These are phyloP conservation scores for Candolleomyces aberdarensis DNA, from an alignment of 768 basidiomycete species.

Conservation along the genomic window DNA sequence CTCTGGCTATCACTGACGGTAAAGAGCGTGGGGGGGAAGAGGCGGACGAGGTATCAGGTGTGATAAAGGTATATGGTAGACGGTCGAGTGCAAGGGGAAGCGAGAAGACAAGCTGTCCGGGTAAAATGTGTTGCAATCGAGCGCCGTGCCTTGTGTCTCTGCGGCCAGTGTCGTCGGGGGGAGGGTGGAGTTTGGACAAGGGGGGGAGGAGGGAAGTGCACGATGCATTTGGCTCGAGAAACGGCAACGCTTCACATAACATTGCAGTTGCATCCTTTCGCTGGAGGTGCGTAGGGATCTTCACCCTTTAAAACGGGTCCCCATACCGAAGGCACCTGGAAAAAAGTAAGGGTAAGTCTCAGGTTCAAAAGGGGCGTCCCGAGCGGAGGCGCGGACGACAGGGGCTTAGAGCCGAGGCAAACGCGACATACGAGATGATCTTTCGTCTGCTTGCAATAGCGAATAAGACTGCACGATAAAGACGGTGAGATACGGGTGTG, in stretches of 20 bases:
- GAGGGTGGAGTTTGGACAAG: neutral
- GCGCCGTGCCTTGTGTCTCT: neutral
- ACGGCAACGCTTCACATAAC: constrained; percentile 51
- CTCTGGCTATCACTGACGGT: constrained; percentile 6
- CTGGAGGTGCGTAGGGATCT: constrained; percentile 89
- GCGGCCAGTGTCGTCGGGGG: neutral
- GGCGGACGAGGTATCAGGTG: constrained; percentile 16
- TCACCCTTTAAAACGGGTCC: constrained; percentile 85
- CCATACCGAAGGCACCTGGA: constrained; percentile 90
- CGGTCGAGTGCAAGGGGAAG: neutral
- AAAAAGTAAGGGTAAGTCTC: neutral
- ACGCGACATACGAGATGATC: constrained; percentile 71
- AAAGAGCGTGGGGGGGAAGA: constrained; percentile 18
- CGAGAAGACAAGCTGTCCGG: neutral
- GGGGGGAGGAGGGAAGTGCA: constrained; percentile 1
- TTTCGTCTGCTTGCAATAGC: constrained; percentile 91
- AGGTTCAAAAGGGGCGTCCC: neutral
- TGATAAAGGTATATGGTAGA: constrained; percentile 20
- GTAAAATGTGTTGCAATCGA: neutral
- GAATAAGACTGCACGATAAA: constrained; percentile 64
- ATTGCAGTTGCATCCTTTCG: constrained; percentile 66
- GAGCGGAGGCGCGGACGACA: neutral
- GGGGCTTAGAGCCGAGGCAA: neutral
- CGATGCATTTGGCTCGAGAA: neutral
- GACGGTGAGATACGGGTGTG: constrained; percentile 3